phyloP scores from a whole-genome alignment of 148 eudicot species.

The Rhododendron ferrugineum region DNA sequence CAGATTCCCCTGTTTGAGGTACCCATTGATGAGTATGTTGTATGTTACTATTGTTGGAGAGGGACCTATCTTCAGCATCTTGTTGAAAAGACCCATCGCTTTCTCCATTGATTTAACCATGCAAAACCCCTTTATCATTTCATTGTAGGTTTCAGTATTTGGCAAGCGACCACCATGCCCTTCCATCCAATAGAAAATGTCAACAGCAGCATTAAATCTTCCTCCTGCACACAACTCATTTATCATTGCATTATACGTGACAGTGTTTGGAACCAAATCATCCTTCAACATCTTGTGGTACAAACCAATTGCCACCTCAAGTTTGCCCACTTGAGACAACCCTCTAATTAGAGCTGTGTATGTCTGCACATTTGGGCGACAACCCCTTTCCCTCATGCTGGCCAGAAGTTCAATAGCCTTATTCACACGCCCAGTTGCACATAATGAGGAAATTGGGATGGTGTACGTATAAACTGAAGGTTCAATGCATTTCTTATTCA shows the following conservation, averaged over 20 bases:
- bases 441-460: slow-evolving; percentile 49
- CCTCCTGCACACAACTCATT: slow-evolving; percentile 40
- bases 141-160: slow-evolving; percentile 54
- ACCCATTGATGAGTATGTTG: slow-evolving; percentile 63
- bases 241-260: slow-evolving; percentile 58
- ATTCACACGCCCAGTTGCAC: slow-evolving; percentile 43
- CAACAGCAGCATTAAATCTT: slow-evolving; percentile 35
- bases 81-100: slow-evolving; percentile 52
- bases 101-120: slow-evolving; percentile 35
- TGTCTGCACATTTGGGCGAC: slow-evolving; percentile 61
- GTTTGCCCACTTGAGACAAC: slow-evolving; percentile 35
- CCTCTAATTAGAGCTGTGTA: slow-evolving; percentile 81
- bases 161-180: slow-evolving; percentile 32
- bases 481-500: slow-evolving; percentile 51
- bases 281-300: slow-evolving; percentile 61
- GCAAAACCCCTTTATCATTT: slow-evolving; percentile 57
- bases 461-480: slow-evolving; percentile 66
- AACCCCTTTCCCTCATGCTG: slow-evolving; percentile 49
- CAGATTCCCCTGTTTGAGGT: slow-evolving; percentile 29
- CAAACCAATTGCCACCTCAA: slow-evolving; percentile 59
- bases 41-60: slow-evolving; percentile 52
- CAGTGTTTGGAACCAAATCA: slow-evolving; percentile 45
- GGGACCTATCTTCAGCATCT: slow-evolving; percentile 50
- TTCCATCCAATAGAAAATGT: slow-evolving; percentile 58
- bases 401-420: slow-evolving; percentile 46